Percentiles rank a stretch among this genome's conserved stretches.
Conservation (phyloP, 108 stramenopile genomes). For the Nitzschia sp. region DNA sequence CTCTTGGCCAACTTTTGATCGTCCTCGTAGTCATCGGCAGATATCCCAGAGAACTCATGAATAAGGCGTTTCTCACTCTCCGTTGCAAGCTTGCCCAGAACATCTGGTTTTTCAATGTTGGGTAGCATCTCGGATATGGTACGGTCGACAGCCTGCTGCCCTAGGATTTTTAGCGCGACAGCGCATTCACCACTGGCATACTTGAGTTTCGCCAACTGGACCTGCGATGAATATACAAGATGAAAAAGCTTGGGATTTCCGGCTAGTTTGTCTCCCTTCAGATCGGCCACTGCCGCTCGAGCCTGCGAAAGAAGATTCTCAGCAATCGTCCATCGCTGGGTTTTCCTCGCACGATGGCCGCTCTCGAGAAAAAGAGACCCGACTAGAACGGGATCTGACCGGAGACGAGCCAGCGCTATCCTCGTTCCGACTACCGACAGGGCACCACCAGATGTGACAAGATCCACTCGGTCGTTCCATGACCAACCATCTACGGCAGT, state of each 20-base stretch:
- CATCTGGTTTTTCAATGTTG: constrained; percentile 8
- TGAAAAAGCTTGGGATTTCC: constrained; percentile 18
- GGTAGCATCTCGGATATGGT: constrained; percentile 25
- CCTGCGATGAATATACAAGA: constrained; percentile 45
- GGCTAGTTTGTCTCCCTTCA: constrained; percentile 13
- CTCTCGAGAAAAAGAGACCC: constrained; percentile 67
- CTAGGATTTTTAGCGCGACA: constrained; percentile 69
- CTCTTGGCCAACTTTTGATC: constrained; percentile 19
- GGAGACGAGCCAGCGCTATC: constrained; percentile 70
- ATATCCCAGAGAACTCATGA: background rate
- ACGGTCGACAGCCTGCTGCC: constrained; percentile 39
- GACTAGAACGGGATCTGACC: constrained; percentile 54
- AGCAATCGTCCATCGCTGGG: constrained; percentile 54
- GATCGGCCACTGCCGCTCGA: constrained; percentile 35
- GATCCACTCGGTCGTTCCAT: constrained; percentile 47
- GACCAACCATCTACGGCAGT: constrained; percentile 44
- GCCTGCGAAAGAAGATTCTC: constrained; percentile 70
- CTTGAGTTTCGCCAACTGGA: constrained; percentile 85
- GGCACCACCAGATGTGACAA: constrained; percentile 30
- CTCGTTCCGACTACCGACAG: constrained; percentile 57
- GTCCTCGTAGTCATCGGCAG: background rate
- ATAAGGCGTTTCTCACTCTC: constrained; percentile 10
- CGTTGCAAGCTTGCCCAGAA: constrained; percentile 16
- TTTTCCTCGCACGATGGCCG: constrained; percentile 75
- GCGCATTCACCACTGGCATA: constrained; percentile 55